Base-by-base conservation (phyloP, 163 green algal genomes). In the Prototheca wickerhamii region DNA sequence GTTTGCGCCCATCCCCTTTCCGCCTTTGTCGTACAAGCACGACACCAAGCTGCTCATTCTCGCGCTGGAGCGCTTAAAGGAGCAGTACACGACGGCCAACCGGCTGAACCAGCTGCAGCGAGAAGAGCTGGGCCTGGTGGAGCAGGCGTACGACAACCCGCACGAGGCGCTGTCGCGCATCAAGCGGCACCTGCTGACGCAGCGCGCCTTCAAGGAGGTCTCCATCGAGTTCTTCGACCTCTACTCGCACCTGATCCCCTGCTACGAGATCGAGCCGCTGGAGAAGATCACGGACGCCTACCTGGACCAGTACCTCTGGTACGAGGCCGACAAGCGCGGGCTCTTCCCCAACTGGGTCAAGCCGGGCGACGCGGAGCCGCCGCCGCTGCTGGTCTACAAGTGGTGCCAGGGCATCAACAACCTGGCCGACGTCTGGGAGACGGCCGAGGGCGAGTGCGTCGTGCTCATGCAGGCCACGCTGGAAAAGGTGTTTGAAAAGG, bases 31-130 rank as follows among this genome's bases (percentile, higher is more conserved):
- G 58, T 99, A 99, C 87, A 99, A 99, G 86, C 93, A 99, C 71
- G 94, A 99, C 85, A 98, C 92, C 72, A 99, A 99, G 91, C 87
- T 99, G 74, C 86, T 99, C 58, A 98, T 98, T 72, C 87, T 99
- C 66, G 91, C 89, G 40, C 82, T 98, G 67, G 94, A 99, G 82
- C 85, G 92, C 25, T 83, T 99, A 15, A 99, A 99, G 87, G 94
- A 99, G 85, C 84, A 93, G 77, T 99, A 98, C 80, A 93, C 88
- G 23, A 85, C 90, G 60, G 85, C 90, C 18, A 85, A 95, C 58
- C 85, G 94, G 26, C 82, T 99, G 20, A 99, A 99, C 74, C 88
- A 96, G 81, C 69, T 84, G 72, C 90, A 98, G 85, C 76, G 94
- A 23, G 94, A 99, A 81, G 94, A 99, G 87, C 83, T 99, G 60